These are phyloP conservation scores for Annulohypoxylon nitens DNA, from an alignment of 495 filamentous ascomycete species.

Conservation along the genomic window DNA sequence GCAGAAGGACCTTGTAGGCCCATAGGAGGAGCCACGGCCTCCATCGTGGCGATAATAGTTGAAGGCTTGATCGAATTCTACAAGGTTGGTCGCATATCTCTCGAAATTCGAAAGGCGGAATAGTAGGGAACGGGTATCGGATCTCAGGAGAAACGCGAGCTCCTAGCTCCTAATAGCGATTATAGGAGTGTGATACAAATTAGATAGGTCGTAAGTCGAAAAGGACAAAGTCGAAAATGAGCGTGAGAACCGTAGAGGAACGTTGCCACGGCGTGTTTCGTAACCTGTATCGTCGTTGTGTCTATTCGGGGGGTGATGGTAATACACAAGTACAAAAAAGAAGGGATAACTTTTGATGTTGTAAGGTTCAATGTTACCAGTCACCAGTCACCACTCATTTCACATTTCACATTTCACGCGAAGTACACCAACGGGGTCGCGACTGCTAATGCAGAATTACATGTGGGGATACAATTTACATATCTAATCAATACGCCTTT, in stretches of 20 bases:
- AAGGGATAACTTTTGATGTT: slow-evolving; percentile 28
- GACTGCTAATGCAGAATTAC: slow-evolving; percentile 33
- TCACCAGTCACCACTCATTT: slow-evolving; percentile 14
- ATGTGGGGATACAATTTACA: slow-evolving; percentile 22
- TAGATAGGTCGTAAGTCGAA: slow-evolving; percentile 39
- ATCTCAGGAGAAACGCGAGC: slow-evolving; percentile 36
- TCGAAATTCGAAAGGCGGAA: slow-evolving; percentile 12
- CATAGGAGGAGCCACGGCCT: slow-evolving; percentile 59
- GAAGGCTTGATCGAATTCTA: slow-evolving; percentile 44
- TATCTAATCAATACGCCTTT: slow-evolving; percentile 25
- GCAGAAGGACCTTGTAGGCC: slow-evolving; percentile 55
- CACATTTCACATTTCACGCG: slow-evolving; percentile 33
- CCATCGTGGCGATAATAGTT: slow-evolving; percentile 56
- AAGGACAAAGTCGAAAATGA: slow-evolving; percentile 41
- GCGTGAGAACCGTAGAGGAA: slow-evolving; percentile 33
- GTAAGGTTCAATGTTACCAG: slow-evolving; percentile 20
- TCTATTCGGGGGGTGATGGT: slow-evolving; percentile 28
- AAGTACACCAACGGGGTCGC: slow-evolving; percentile 42
- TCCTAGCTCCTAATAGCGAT: slow-evolving; percentile 30
- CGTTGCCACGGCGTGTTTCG: slow-evolving; percentile 24
- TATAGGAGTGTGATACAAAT: slow-evolving; percentile 37
- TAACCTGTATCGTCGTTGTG: slow-evolving; percentile 31
- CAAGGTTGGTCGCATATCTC: slow-evolving; percentile 46
- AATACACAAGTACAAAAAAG: slow-evolving; percentile 36
- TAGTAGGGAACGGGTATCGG: slow-evolving; percentile 36